These are phyloP conservation scores for Colletotrichum somersetense DNA, from an alignment of 2,329 filamentous ascomycete species.

Conservation along the genomic window DNA sequence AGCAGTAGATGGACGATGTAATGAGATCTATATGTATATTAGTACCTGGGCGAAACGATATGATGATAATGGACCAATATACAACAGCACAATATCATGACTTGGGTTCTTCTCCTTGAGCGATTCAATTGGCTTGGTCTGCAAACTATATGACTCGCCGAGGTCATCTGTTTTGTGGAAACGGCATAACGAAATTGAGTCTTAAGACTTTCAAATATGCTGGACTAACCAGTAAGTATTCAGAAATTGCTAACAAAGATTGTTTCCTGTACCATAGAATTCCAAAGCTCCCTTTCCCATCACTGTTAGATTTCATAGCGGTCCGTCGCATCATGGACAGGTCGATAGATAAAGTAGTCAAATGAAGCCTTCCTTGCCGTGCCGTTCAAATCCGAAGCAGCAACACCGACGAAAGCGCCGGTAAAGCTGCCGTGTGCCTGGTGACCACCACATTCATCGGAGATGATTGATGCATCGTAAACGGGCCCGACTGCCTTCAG, in stretches of 20 bases:
- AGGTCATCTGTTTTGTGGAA: neutral
- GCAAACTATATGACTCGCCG: neutral
- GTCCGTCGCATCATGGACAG: constrained; percentile 60
- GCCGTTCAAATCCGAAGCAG: constrained; percentile 68
- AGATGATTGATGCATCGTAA: constrained; percentile 70
- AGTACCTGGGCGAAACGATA: neutral
- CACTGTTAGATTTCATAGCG: constrained; percentile 56
- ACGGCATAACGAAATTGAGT: neutral
- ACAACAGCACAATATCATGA: neutral
- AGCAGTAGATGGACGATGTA: neutral
- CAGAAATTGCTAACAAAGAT: neutral
- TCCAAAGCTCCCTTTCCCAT: neutral
- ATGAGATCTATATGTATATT: neutral
- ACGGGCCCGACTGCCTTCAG: constrained; percentile 66
- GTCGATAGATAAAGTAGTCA: constrained; percentile 65
- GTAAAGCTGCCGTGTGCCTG: constrained; percentile 73
- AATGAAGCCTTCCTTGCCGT: constrained; percentile 61
- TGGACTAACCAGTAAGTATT: neutral
- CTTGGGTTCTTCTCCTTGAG: neutral
- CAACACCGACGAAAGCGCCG: constrained; percentile 70
- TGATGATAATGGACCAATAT: neutral
- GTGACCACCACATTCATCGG: constrained; percentile 74
- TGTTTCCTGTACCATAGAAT: neutral
- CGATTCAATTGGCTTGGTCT: neutral
- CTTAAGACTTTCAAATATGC: neutral